Evolutionary conservation across 2,329 filamentous ascomycete genomes (phyloP).

Genomic region (Nannizziopsis barbatae): DNA sequence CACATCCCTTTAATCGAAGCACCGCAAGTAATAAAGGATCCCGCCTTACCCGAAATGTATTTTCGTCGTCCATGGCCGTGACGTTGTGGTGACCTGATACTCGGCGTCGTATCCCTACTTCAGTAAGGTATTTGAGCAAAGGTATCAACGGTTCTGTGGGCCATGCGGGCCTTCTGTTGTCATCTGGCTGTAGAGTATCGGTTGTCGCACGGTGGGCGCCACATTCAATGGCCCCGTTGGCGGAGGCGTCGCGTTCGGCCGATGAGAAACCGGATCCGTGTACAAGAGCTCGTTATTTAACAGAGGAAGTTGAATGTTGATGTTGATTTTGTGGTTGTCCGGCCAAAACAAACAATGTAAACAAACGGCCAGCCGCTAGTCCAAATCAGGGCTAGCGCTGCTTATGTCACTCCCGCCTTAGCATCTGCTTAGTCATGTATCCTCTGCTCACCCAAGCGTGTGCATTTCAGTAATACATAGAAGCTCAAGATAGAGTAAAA

Average conservation of each 20-base stretch:
- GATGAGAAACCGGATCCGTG: neutral
- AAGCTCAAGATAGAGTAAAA: too few relatives aligned
- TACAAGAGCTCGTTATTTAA: neutral
- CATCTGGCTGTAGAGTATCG: too few relatives aligned
- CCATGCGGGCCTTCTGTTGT: too few relatives aligned
- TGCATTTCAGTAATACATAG: too few relatives aligned
- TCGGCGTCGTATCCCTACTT: neutral
- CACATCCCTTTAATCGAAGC: neutral
- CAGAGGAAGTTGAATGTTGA: neutral
- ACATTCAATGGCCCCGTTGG: neutral
- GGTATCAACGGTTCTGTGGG: neutral
- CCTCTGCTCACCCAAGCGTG: too few relatives aligned
- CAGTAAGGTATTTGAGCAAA: neutral
- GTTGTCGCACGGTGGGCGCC: too few relatives aligned
- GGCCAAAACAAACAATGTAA: constrained; percentile 10
- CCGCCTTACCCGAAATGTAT: constrained; percentile 9
- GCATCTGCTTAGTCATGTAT: too few relatives aligned
- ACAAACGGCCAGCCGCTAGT: neutral
- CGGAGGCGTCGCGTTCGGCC: neutral
- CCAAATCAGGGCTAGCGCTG: neutral
- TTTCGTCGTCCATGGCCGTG: constrained; percentile 13
- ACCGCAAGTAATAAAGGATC: neutral
- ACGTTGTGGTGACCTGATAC: neutral
- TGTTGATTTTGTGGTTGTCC: constrained; percentile 6
- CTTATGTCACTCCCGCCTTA: too few relatives aligned